These are phyloP conservation scores for Boletus tylopilopsis DNA, from an alignment of 768 basidiomycete genomes.

Conservation along the genomic window DNA sequence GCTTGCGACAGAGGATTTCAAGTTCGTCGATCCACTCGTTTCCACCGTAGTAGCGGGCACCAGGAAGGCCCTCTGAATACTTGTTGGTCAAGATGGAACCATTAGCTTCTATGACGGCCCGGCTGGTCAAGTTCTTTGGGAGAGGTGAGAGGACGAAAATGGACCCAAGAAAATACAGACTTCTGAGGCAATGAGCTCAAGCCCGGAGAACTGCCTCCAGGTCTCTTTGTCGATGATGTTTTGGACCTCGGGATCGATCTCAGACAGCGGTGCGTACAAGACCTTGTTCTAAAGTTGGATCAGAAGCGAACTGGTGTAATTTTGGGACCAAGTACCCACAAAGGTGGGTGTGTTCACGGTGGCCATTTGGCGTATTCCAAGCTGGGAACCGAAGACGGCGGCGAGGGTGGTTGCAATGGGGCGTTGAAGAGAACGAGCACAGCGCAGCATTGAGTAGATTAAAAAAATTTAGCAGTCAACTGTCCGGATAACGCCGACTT, in stretches of 20 bases:
- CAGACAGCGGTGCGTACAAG: slow-evolving; percentile 82
- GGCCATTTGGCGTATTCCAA: slow-evolving; percentile 51
- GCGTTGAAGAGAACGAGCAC: slow-evolving; percentile 28
- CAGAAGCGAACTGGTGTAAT: neutral
- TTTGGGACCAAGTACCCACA: slow-evolving; percentile 36
- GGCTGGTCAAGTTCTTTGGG: slow-evolving; percentile 87
- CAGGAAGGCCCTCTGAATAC: slow-evolving; percentile 99
- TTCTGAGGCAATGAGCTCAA: slow-evolving; percentile 99
- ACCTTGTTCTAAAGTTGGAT: slow-evolving; percentile 69
- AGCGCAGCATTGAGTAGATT: slow-evolving; percentile 28
- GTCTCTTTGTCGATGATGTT: slow-evolving; percentile 99
- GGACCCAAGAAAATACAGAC: slow-evolving; percentile 35
- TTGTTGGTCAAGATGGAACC: slow-evolving; percentile 99
- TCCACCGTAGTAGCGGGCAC: slow-evolving; percentile 94
- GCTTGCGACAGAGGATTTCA: slow-evolving; percentile 90
- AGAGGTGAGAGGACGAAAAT: neutral
- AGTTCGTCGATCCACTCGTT: slow-evolving; percentile 98
- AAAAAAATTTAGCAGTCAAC: slow-evolving; percentile 10
- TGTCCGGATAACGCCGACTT: slow-evolving; percentile 22
- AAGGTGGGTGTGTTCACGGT: slow-evolving; percentile 56
- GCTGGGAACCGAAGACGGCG: slow-evolving; percentile 18
- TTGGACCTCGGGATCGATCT: slow-evolving; percentile 92
- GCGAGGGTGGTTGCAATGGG: slow-evolving; percentile 19
- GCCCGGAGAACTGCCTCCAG: slow-evolving; percentile 95
- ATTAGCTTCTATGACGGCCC: slow-evolving; percentile 96